Base-by-base conservation (phyloP, 495 filamentous ascomycete species). In the Neurospora sp. region DNA sequence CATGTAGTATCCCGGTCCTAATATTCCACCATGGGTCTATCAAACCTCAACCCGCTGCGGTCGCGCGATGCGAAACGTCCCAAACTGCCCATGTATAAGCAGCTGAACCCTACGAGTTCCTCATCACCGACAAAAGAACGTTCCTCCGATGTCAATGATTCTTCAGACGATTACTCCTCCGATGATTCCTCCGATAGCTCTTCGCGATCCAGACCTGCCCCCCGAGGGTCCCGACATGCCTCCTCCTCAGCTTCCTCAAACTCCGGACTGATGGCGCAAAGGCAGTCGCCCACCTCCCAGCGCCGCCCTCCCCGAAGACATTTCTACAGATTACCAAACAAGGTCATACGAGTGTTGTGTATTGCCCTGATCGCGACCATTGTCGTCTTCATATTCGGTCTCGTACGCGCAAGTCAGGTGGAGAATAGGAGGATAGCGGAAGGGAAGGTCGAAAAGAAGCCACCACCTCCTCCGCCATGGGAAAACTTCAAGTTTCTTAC, bases 401-500 rank as follows among this genome's bases (percentile, higher is more conserved):
- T 96, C 70, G 86, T 92, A 71, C 89, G 91, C 23, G 89, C 92
- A 74, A 92, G 92, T 70, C 87, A 89, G 75, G 81, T 87, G 16
- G 90, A 92, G 54, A 89, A 90, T 39, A 86, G 82, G 44, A 85
- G 84, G 69, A 85, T 92, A n/a, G 81, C 87, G 16, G 81, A 85
- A 84, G 78, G 91, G 84, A 78, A 79, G 87, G 73, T 83, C 78
- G 70, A 82, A 66, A 78, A 80, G 70, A 78, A 86, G 59, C 84
- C 86, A 4, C 81, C 88, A 4, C 81, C 86, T 0, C 86, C 88
- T 66, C 91, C 92, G n/a, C 80, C 84, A 66, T 97, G 94, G 94
- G 92, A 96, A 78, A 85, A 84, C 5, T 97, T 96, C 79, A 89
- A 89, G 1, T 94, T 96, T 78, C 81, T 97, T 72, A 90, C 87